Base-by-base conservation (phyloP, 1,284 basidiomycete genomes). In the Boletus semigastroideus region DNA sequence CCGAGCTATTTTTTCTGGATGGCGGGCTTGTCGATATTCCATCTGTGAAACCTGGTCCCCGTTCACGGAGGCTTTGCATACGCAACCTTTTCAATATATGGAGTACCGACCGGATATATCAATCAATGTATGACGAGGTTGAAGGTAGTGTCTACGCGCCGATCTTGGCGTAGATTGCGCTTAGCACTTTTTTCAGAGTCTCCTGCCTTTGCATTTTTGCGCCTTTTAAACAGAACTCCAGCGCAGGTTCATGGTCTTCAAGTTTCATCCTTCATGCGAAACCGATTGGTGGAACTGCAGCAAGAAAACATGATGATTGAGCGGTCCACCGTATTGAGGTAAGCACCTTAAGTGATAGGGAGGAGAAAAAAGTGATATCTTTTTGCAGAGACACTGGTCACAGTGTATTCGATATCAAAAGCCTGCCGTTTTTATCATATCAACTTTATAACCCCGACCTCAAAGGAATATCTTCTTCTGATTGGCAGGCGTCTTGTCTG, bases 61-160 rank as follows among this genome's bases (percentile, higher is more conserved):
- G 81, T 19, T 77, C 79, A 27, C 83, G 87, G 54, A 83, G 78
- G 20, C 76, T 82, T 51, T 81, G 84, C 51, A 66, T 94, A 46
- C 73, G 78, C 53, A 88, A 84, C 56, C 73, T 96, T 56, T 84
- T 95, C 75, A 95, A 90, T 66, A 95, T 99, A 53, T 99, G 97
- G 96, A 81, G 85, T 1, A 79, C 87, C 0, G 87, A 91, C 55
- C 84, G 89, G 79, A 85, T 98, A 43, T 76, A 87, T 59, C 74
- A 74, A 40, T 92, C 91, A n/a, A 65, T 90, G 31, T 77, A 83
- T 53, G 75, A 86, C 45, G 74, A 84, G 42, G 44, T 68, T 48
- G 76, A 82, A 59, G 72, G 90, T 90, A 62, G 59, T 49, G 12
- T 45, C 19, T 38, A 14, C 22, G 22, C 20, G 31, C 31, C 22